These are phyloP conservation scores for Odonthalia washingtoniensis DNA, from an alignment of 31 red algal genomes.

Conservation along the genomic window DNA sequence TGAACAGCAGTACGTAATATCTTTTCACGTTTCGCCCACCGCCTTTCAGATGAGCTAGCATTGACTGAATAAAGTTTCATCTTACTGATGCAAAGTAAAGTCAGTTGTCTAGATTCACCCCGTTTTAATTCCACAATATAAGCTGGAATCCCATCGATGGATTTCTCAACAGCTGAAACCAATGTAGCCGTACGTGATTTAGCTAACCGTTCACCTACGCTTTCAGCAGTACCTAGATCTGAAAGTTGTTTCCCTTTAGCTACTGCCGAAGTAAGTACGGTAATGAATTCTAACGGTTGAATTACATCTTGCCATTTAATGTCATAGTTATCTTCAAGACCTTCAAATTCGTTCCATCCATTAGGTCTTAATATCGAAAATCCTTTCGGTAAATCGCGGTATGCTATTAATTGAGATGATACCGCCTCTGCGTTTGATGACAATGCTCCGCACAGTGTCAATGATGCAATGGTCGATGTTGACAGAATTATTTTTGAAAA, in stretches of 20 bases:
- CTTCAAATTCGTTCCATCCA: slow-evolving; percentile 98
- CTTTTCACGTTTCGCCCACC: slow-evolving; percentile 86
- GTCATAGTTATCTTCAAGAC: slow-evolving; percentile 80
- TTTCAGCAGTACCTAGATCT: slow-evolving; percentile 77
- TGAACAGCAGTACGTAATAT: slow-evolving; percentile 73
- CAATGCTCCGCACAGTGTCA: too few species aligned
- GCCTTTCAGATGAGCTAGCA: slow-evolving; percentile 69
- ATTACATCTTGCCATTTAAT: slow-evolving; percentile 99
- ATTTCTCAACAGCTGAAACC: slow-evolving; percentile 54
- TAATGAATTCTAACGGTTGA: slow-evolving; percentile 92
- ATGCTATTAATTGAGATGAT: slow-evolving; percentile 63
- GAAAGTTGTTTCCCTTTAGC: slow-evolving; percentile 55
- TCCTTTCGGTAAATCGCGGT: slow-evolving; percentile 86
- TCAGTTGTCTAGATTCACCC: slow-evolving; percentile 74
- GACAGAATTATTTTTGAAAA: too few species aligned
- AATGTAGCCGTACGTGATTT: slow-evolving; percentile 55
- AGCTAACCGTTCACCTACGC: slow-evolving; percentile 78
- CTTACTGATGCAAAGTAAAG: slow-evolving; percentile 75
- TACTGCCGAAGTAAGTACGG: slow-evolving; percentile 80
- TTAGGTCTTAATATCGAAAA: slow-evolving; percentile 84
- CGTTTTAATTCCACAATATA: slow-evolving; percentile 85
- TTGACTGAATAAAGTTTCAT: slow-evolving; percentile 91
- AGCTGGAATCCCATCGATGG: slow-evolving; percentile 68
- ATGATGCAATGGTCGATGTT: too few species aligned
- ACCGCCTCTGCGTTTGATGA: slow-evolving; percentile 38